Evolutionary conservation across 2,329 filamentous ascomycete genomes (phyloP), one percentile per base, ranked within the genome.

Genomic region (Ceratocystis eucalypticola): DNA sequence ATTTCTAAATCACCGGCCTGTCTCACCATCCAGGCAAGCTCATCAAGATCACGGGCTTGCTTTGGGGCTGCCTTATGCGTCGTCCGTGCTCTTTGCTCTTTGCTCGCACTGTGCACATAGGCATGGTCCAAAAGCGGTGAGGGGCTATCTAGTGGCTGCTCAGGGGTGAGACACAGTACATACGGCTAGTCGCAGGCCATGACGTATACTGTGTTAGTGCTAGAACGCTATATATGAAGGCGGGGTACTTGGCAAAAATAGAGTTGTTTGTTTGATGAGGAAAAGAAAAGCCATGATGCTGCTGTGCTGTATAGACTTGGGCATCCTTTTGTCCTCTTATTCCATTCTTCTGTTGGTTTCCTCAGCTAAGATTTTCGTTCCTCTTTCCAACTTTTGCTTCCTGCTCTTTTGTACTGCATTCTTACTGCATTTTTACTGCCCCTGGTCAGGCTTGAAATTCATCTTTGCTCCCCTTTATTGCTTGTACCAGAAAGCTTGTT

Each of bases 181-280:
- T n/a, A 6, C n/a, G n/a, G 7, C 44, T 45, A n/a, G 61, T 5
- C 5, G 44, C 61, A 62, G 37, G 22, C 8, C 48, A 53, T 37
- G 28, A 17, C 12, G 28, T 17, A 30, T 30, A 59, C 55, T 59
- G 25, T 59, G 55, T 20, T 8, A 37, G 55, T 59, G 12, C 10
- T 59, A 37, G 33, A 59, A 17, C 17, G 30, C 55, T 17, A 17
- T 37, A 33, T 59, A 33, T 30, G 25, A 59, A 59, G 55, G 55
- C 55, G 55, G 55, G 55, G 55, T 59, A 59, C 30, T 10, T 59
- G 55, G 55, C 55, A 37, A 33, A 30, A 59, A 59, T 15, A 57
- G 8, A n/a, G 22, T n/a, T 53, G 22, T 8, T 53, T 15, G 53
- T 53, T 53, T 12, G 20, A 53, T 25, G 8, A 59, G 55, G 55